Evolutionary conservation across 306 rosid species (phyloP), one percentile per base, ranked within the genome.

Genomic region (Vicia villosa): DNA sequence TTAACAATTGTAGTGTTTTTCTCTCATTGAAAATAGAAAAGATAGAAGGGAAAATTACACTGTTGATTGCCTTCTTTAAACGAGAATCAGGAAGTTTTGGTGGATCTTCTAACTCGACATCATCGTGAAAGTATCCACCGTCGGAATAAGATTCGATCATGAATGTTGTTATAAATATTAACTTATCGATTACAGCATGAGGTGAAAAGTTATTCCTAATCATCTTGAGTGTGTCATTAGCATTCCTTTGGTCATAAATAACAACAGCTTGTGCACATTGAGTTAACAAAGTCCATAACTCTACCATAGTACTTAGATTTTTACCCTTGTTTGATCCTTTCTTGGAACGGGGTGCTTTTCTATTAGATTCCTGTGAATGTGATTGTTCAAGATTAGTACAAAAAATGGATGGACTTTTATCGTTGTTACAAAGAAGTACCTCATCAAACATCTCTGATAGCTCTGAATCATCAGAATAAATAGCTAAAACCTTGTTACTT

Each of bases 251-350:
- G 40, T 91, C 96, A 81, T 80, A 81, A 78, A 78, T 74, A 50
- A 83, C 79, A 69, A 83, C 96, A 19, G 96, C 83, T 16, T 88
- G 87, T 32, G 97, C 96, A 76, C 97, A 88, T 46, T 80, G 93
- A 67, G 81, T 82, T 64, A 91, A 77, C 14, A 88, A 81, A 22
- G 89, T 72, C 89, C 87, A 80, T n/a, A 91, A 81, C 74, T 88
- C 92, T 16, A 85, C 89, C 0, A 75, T 1, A 55, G 82, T 2
- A 8, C 47, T 56, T 36, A 52, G 36, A 2, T 8, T 66, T 24
- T 67, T 52, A 20, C 81, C 81, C 54, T 74, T 85, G 57, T 71
- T 77, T n/a, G 66, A 26, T 19, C 83, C 81, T 73, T 79, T 85
- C 86, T 82, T 85, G 0, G 84, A 62, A 41, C 89, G 84, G 0